Percentiles rank a stretch among this genome's conserved stretches.
These are phyloP conservation scores for Diplodia scrobiculata DNA, from an alignment of 2,329 filamentous ascomycete genomes.

Conservation along the genomic window DNA sequence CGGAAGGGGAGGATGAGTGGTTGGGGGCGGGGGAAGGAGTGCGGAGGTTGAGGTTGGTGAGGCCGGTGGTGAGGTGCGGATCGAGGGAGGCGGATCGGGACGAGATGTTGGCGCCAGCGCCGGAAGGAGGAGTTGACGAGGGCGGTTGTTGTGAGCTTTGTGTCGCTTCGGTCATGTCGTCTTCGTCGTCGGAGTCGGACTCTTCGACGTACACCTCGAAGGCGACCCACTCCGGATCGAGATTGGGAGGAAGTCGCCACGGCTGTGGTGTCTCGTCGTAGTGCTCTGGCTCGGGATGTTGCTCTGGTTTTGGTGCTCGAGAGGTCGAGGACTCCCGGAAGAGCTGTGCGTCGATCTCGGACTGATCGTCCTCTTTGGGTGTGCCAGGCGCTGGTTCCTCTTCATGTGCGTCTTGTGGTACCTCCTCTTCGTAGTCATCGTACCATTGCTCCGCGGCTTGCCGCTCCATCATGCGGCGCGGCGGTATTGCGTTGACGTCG, in stretches of 20 bases:
- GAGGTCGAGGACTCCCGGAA: slow-evolving; percentile 45
- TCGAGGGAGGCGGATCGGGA: slow-evolving; percentile 29
- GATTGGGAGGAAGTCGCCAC: slow-evolving; percentile 68
- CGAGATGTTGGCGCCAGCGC: background rate
- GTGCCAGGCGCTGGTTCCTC: background rate
- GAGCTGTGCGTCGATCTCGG: slow-evolving; percentile 50
- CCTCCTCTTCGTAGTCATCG: slow-evolving; percentile 42
- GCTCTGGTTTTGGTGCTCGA: slow-evolving; percentile 31
- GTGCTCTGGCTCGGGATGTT: slow-evolving; percentile 30
- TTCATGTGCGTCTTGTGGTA: slow-evolving; percentile 8
- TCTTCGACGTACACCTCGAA: slow-evolving; percentile 78
- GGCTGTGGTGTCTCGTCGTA: slow-evolving; percentile 39
- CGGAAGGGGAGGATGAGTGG: slow-evolving; percentile 29
- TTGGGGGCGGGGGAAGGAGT: slow-evolving; percentile 35
- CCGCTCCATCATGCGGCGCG: slow-evolving; percentile 60
- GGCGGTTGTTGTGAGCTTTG: background rate
- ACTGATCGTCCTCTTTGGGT: slow-evolving; percentile 43
- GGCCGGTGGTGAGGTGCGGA: slow-evolving; percentile 39
- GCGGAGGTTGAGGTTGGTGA: slow-evolving; percentile 53
- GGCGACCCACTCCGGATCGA: slow-evolving; percentile 89
- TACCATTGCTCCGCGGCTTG: slow-evolving; percentile 38
- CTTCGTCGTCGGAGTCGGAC: slow-evolving; percentile 59
- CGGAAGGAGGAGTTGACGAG: slow-evolving; percentile 26
- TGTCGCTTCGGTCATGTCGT: slow-evolving; percentile 46
- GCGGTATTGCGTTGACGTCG: slow-evolving; percentile 65